Evolutionary conservation across 306 rosid species (phyloP).

Genomic region (Oemleria cerasiformis): DNA sequence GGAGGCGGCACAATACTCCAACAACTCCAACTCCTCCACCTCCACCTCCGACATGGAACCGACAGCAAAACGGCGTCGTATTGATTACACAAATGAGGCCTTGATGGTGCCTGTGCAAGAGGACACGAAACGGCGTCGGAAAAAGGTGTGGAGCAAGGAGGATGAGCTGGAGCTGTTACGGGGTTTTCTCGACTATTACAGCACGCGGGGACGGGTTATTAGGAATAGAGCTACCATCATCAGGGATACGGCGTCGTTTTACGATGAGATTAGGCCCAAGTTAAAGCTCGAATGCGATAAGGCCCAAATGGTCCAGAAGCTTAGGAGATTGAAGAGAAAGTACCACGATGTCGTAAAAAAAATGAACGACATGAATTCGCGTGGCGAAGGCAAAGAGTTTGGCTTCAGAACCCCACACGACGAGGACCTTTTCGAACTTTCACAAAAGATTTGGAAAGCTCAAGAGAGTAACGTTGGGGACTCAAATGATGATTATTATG

Average conservation of each 20-base stretch:
- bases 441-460: constrained; percentile 60
- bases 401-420: constrained; percentile 64
- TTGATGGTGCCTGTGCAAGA: background rate
- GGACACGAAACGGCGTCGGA: background rate
- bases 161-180: constrained; percentile 77
- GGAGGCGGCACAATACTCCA: background rate
- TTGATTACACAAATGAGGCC: constrained; percentile 13
- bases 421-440: constrained; percentile 63
- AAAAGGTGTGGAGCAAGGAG: constrained; percentile 68
- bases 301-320: constrained; percentile 65
- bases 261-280: constrained; percentile 51
- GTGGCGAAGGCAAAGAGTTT: constrained; percentile 39
- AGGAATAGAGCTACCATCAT: constrained; percentile 6
- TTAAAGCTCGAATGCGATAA: constrained; percentile 61
- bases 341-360: constrained; percentile 43
- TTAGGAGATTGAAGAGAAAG: constrained; percentile 73
- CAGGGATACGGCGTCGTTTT: constrained; percentile 31
- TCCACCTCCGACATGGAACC: constrained; percentile 21
- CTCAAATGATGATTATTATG: background rate
- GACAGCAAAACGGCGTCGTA: constrained; percentile 39
- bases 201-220: constrained; percentile 32
- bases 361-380: constrained; percentile 24
- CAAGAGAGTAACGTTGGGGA: constrained; percentile 10
- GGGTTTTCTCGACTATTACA: constrained; percentile 60
- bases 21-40: constrained; percentile 36